Evolutionary conservation across 176 grass and related monocot genomes (phyloP).

Genomic region (Eleusine coracana): DNA sequence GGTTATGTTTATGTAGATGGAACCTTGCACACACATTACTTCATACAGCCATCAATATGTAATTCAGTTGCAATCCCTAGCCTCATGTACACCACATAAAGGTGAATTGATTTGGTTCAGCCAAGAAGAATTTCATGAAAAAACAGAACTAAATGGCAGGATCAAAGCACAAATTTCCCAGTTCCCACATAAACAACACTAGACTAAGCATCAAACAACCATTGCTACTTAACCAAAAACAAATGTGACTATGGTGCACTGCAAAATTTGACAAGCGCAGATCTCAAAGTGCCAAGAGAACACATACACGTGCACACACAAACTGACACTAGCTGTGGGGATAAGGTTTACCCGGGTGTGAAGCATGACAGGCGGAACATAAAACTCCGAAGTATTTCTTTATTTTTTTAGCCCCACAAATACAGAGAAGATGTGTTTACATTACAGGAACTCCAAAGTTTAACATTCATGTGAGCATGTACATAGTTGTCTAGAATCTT

Average conservation of each 20-base stretch:
- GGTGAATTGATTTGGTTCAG: not conserved
- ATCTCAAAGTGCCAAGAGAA: constrained; percentile 13
- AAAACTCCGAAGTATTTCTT: not conserved
- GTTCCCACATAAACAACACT: not conserved
- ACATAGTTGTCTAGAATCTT: not conserved
- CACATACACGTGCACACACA: not conserved
- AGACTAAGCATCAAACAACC: not conserved
- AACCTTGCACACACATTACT: not conserved
- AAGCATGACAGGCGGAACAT: not conserved
- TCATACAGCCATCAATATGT: not conserved
- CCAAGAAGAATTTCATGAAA: not conserved
- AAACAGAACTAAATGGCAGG: not conserved
- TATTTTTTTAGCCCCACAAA: not conserved
- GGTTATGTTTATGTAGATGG: not conserved
- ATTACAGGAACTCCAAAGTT: not conserved
- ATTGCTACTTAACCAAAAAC: not conserved
- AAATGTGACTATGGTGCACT: not conserved
- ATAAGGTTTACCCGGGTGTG: no score
- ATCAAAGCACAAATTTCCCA: not conserved
- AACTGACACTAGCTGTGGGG: not conserved
- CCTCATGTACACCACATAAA: not conserved
- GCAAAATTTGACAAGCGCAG: not conserved
- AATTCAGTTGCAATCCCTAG: not conserved
- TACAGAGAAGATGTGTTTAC: not conserved
- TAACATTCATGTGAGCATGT: not conserved